Base-by-base conservation (phyloP, 768 basidiomycete species). In the Kwoniella dendrophila region DNA sequence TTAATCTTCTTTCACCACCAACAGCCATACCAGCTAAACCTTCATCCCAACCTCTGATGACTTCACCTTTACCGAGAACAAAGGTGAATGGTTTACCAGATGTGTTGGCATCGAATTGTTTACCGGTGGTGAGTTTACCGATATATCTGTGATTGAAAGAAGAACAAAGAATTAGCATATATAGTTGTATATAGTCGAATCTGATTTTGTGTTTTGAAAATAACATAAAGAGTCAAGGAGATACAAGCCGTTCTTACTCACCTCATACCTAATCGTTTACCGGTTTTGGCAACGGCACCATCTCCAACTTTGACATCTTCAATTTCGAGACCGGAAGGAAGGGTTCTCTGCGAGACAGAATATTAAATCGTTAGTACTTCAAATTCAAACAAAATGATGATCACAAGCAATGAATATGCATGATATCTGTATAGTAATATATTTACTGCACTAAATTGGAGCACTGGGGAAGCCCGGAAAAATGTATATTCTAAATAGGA, bases 11-110 rank as follows among this genome's bases (percentile, higher is more conserved):
- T 80, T 97, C 93, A 27, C 94, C 93, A 45, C 82, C 82, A 40
- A 88, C 86, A 70, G 90, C 87, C 93, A 98, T 96, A 33, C 95
- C 95, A 30, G 83, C 86, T 58, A 97, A 83, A 40, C 94, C 95
- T 72, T 90, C 82, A 70, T 97, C 95, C 93, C 94, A 96, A 47
- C 79, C 78, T 53, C 55, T 56, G 80, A 98, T 96, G 54, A 98
- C 95, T 76, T 95, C 88, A 26, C 90, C 91, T 61, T 84, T 82
- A 36, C 94, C 95, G 24, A 98, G 83, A 30, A 80, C 83, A 84
- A 93, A 93, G 43, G 81, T 79, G 79, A 92, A 89, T 85, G 90
- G 70, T 57, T 70, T 59, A 34, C 75, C 72, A 44, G 69, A 36
- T 34, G 73, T 75, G 68, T 75, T 78, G 73, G 75, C 48, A 80